Conservation (phyloP, 768 basidiomycete species). For the Pisolithus microcarpus region DNA sequence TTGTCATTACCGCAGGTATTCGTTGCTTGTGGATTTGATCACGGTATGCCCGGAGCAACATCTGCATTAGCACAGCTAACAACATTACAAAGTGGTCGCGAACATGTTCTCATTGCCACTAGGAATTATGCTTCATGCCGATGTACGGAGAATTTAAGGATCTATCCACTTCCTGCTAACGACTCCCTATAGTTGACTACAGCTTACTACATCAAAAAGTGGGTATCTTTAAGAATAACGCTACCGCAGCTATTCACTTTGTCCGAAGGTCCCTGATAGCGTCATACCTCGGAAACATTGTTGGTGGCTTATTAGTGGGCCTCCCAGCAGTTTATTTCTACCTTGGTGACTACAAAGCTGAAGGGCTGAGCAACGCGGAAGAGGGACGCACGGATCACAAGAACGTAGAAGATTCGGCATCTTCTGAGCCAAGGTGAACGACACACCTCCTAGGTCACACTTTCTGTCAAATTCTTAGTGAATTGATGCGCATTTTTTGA, state of each 20-base stretch:
- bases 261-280: slow-evolving; percentile 53
- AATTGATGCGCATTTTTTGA: no score
- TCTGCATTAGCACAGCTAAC: not conserved
- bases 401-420: slow-evolving; percentile 8
- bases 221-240: slow-evolving; percentile 12
- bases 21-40: slow-evolving; percentile 64
- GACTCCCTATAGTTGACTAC: slow-evolving; percentile 19
- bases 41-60: slow-evolving; percentile 38
- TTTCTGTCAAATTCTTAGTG: no score
- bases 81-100: slow-evolving; percentile 43
- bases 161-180: slow-evolving; percentile 2
- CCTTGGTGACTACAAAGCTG: slow-evolving; percentile 42
- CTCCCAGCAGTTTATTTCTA: slow-evolving; percentile 61
- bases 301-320: slow-evolving; percentile 59
- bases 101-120: slow-evolving; percentile 74
- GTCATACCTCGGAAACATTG: slow-evolving; percentile 56
- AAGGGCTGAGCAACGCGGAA: slow-evolving; percentile 36
- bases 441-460: no score
- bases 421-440: not conserved
- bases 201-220: slow-evolving; percentile 63
- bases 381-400: slow-evolving; percentile 15
- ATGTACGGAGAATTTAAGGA: slow-evolving; percentile 34
- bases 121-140: slow-evolving; percentile 62
- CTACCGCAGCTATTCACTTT: not conserved
- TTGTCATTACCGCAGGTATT: slow-evolving; percentile 40